These are phyloP conservation scores for Fusarium nodosum DNA, from an alignment of 2,329 filamentous ascomycete genomes.

Conservation along the genomic window DNA sequence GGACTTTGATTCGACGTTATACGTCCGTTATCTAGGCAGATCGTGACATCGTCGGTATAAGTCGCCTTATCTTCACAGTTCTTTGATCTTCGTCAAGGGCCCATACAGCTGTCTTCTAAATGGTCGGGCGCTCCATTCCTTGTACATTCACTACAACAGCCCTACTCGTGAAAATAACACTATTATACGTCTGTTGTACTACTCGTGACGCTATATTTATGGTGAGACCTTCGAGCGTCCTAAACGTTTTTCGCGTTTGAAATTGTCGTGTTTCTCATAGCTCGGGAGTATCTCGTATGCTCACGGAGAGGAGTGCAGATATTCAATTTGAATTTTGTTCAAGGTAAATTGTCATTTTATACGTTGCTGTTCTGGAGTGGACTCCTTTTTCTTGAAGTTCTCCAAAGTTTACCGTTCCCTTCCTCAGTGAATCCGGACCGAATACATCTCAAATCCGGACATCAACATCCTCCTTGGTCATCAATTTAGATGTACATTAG, in stretches of 20 bases:
- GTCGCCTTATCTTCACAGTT: not conserved
- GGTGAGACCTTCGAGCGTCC: not conserved
- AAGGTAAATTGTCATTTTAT: rapidly evolving
- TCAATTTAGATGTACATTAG: too few species aligned
- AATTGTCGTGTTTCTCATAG: not conserved
- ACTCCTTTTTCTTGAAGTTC: too few species aligned
- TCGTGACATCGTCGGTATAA: not conserved
- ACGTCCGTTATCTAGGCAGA: not conserved
- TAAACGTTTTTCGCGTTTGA: not conserved
- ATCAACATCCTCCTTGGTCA: too few species aligned
- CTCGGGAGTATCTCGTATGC: not conserved
- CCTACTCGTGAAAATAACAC: not conserved
- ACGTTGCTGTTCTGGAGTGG: not conserved
- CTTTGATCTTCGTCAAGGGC: not conserved
- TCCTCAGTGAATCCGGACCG: too few species aligned
- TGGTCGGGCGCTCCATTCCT: not conserved
- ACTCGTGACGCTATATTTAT: too few species aligned
- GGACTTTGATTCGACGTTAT: not conserved
- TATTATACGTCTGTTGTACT: not conserved
- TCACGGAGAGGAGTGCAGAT: not conserved
- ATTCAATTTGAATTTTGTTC: too few species aligned
- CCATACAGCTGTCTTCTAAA: too few species aligned
- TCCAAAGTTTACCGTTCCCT: rapidly evolving
- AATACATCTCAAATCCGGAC: too few species aligned
- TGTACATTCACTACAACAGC: not conserved